Evolutionary conservation across 2,329 filamentous ascomycete genomes (phyloP).

Genomic region (Arthroderma sp.): DNA sequence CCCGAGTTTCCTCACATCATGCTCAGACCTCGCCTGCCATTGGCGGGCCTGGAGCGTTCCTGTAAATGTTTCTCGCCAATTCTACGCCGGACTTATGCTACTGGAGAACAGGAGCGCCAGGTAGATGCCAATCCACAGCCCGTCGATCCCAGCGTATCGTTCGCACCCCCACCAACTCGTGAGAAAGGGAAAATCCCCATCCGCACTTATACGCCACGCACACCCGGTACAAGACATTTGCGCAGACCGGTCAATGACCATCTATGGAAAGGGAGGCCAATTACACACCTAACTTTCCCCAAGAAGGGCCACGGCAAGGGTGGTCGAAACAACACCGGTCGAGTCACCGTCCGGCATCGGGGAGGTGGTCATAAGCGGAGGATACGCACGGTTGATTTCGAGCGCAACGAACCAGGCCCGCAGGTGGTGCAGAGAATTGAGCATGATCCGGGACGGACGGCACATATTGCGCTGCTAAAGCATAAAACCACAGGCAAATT

Average conservation of each 20-base stretch:
- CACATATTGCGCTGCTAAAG: constrained; percentile 80
- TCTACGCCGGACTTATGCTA: constrained; percentile 41
- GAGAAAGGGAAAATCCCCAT: constrained; percentile 38
- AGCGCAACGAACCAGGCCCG: constrained; percentile 61
- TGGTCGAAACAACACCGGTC: constrained; percentile 76
- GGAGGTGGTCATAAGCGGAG: constrained; percentile 86
- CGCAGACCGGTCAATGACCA: constrained; percentile 90
- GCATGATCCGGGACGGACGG: constrained; percentile 84
- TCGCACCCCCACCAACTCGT: constrained; percentile 33
- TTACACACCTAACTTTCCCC: constrained; percentile 68
- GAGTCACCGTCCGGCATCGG: constrained; percentile 77
- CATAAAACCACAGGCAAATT: constrained; percentile 60
- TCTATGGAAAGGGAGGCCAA: constrained; percentile 84
- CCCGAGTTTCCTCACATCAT: constrained; percentile 28
- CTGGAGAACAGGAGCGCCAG: constrained; percentile 25
- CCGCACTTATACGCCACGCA: constrained; percentile 84
- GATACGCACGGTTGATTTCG: constrained; percentile 84
- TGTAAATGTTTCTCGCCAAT: constrained; percentile 34
- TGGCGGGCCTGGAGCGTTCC: constrained; percentile 37
- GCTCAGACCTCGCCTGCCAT: constrained; percentile 53
- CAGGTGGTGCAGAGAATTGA: constrained; percentile 89
- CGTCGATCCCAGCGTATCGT: constrained; percentile 17
- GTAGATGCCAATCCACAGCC: constrained; percentile 1
- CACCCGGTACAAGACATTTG: constrained; percentile 83
- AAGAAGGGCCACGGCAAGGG: constrained; percentile 90